Evolutionary conservation across 495 filamentous ascomycete genomes (phyloP).

Genomic region (Penicillium egyptiacum): DNA sequence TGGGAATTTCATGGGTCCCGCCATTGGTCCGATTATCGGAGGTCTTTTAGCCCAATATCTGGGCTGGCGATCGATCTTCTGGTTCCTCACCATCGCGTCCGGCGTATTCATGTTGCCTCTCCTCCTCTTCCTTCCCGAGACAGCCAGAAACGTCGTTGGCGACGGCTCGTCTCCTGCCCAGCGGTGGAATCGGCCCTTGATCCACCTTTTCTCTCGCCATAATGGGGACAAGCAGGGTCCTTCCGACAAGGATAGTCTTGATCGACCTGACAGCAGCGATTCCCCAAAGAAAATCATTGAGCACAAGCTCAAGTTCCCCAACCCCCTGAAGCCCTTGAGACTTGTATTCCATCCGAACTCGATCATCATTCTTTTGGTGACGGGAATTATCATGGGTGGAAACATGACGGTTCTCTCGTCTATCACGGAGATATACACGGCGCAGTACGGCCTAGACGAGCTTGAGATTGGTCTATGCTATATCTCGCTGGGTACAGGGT

Average conservation of each 20-base stretch:
- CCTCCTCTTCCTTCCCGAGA: constrained; percentile 46
- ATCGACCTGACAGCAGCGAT: neutral
- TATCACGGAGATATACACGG: constrained; percentile 27
- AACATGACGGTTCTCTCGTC: constrained; percentile 31
- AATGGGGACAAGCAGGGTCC: neutral
- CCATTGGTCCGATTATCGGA: constrained; percentile 63
- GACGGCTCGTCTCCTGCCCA: constrained; percentile 44
- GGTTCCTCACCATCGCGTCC: constrained; percentile 66
- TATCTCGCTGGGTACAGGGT: constrained; percentile 40
- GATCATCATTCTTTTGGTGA: constrained; percentile 48
- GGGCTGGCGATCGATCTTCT: constrained; percentile 72
- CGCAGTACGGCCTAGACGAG: constrained; percentile 26
- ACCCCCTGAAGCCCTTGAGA: constrained; percentile 33
- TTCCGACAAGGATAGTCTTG: constrained; percentile 1
- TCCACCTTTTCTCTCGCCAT: constrained; percentile 17
- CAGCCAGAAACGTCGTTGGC: constrained; percentile 46
- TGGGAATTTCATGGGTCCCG: constrained; percentile 44
- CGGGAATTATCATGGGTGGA: constrained; percentile 30
- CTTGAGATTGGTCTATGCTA: constrained; percentile 38
- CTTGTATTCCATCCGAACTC: constrained; percentile 54
- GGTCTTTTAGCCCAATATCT: constrained; percentile 64
- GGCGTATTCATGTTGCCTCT: constrained; percentile 38
- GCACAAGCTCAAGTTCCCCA: constrained; percentile 24
- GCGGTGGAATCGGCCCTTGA: constrained; percentile 38
- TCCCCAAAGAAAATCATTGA: constrained; percentile 4